Percentiles rank a stretch among this genome's conserved stretches.
phyloP scores from a whole-genome alignment of 2,329 filamentous ascomycete genomes.

The Stemphylium beticola region DNA sequence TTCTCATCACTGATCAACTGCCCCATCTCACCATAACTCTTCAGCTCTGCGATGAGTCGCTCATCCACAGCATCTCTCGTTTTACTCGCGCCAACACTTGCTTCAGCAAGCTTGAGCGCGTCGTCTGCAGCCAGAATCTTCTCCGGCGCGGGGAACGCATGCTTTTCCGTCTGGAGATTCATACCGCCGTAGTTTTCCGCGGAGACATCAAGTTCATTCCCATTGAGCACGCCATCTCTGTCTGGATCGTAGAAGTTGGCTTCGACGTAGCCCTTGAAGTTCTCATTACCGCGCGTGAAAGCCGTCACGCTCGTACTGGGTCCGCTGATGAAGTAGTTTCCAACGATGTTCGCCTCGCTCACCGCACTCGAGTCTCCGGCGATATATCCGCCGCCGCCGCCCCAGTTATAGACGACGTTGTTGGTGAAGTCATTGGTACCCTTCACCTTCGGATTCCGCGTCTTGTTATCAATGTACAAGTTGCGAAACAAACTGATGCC shows the following conservation, averaged over 20 bases:
- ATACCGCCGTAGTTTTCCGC: conserved; percentile 57
- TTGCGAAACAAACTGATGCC: conserved; percentile 61
- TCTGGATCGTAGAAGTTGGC: conserved; percentile 61
- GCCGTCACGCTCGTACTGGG: conserved; percentile 58
- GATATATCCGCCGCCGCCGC: conserved; percentile 61
- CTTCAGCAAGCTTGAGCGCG: conserved; percentile 52
- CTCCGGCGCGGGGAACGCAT: conserved; percentile 53
- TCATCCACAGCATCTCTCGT: conserved; percentile 55
- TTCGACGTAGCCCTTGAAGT: conserved; percentile 61
- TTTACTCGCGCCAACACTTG: conserved; percentile 52
- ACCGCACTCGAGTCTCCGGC: conserved; percentile 57
- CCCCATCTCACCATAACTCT: conserved; percentile 55
- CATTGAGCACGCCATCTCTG: conserved; percentile 58
- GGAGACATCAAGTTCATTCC: conserved; percentile 52
- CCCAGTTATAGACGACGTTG: conserved; percentile 64
- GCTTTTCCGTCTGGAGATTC: conserved; percentile 50
- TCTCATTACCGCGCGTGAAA: conserved; percentile 62
- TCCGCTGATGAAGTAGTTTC: conserved; percentile 64
- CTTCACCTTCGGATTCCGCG: conserved; percentile 64
- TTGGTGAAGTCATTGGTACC: conserved; percentile 61
- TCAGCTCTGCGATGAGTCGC: conserved; percentile 52
- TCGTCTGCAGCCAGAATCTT: conserved; percentile 50
- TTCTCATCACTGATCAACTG: conserved; percentile 56
- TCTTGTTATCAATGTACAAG: conserved; percentile 64
- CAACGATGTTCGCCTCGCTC: conserved; percentile 60